These are phyloP conservation scores for Albizia julibrissin DNA, from an alignment of 306 rosid genomes.

Conservation along the genomic window DNA sequence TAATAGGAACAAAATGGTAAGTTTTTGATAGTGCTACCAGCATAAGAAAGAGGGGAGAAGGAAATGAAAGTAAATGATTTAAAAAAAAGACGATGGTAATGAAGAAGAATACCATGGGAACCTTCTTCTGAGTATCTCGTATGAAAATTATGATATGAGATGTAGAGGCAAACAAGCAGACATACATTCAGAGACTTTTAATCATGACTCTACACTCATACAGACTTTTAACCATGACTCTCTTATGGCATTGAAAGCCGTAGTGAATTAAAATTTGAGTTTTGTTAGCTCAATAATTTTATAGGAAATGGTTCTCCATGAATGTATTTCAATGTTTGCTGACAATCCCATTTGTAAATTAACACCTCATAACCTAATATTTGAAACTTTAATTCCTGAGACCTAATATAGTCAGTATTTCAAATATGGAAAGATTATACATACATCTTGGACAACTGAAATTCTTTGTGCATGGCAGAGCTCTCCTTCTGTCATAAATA, in stretches of 20 bases:
- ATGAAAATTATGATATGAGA: too few relatives aligned
- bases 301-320: background rate
- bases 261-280: too few relatives aligned
- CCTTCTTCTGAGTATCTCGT: too few relatives aligned
- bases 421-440: slow-evolving; percentile 29
- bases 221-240: background rate
- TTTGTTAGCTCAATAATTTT: too few relatives aligned
- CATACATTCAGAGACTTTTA: too few relatives aligned
- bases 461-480: slow-evolving; percentile 61
- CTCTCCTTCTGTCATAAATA: slow-evolving; percentile 46
- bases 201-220: too few relatives aligned
- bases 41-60: too few relatives aligned
- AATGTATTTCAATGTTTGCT: background rate
- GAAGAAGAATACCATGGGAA: too few relatives aligned
- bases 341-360: background rate
- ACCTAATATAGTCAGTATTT: background rate
- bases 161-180: too few relatives aligned
- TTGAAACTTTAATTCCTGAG: background rate
- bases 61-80: background rate
- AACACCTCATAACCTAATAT: background rate
- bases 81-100: too few relatives aligned
- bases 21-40: too few relatives aligned
- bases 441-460: slow-evolving; percentile 74
- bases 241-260: background rate
- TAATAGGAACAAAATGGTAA: background rate